A percentile compares a stretch with the other conserved stretches of the same genome.
Conservation (phyloP, 2,329 filamentous ascomycete species). For the Colletotrichum aenigma region DNA sequence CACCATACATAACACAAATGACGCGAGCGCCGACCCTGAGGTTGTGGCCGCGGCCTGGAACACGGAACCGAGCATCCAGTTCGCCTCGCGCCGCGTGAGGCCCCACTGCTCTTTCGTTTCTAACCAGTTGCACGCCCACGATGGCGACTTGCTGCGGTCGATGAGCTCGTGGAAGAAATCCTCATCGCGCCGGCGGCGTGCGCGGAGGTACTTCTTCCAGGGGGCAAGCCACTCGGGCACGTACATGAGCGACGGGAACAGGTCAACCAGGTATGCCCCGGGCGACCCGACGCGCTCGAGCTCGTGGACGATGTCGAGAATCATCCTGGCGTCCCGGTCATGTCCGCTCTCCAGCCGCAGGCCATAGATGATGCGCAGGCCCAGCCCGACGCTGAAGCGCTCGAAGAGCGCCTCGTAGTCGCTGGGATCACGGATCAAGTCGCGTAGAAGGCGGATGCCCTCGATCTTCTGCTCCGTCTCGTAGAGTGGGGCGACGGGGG, state of each 20-base stretch:
- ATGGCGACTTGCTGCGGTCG: conserved; percentile 6
- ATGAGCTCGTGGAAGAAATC: conserved; percentile 6
- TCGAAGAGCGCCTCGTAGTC: conserved; percentile 42
- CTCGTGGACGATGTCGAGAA: conserved; percentile 35
- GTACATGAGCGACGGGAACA: conserved; percentile 30
- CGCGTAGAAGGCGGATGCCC: conserved; percentile 29
- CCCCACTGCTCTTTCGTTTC: conserved; percentile 5
- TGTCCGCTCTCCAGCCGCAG: conserved; percentile 35
- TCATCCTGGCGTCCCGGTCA: conserved; percentile 31
- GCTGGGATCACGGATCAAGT: conserved; percentile 34
- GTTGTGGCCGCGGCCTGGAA: conserved; percentile 42
- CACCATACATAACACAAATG: conserved; percentile 30
- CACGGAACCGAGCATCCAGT: conserved; percentile 33
- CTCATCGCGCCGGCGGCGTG: conserved; percentile 13
- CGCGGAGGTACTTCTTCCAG: conserved; percentile 23
- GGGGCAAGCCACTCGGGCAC: conserved; percentile 31
- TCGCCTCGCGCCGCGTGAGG: conserved; percentile 27
- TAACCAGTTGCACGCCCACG: conserved; percentile 1
- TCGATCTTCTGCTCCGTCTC: conserved; percentile 34
- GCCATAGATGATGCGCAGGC: conserved; percentile 43
- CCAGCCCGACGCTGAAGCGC: conserved; percentile 42
- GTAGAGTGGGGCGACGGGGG: conserved; percentile 30
- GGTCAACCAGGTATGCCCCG: conserved; percentile 33
- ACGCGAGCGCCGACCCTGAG: conserved; percentile 31
- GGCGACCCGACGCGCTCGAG: conserved; percentile 36